Conservation (phyloP, 1,284 basidiomycete genomes). For the Cutaneotrichosporon cutaneum region DNA sequence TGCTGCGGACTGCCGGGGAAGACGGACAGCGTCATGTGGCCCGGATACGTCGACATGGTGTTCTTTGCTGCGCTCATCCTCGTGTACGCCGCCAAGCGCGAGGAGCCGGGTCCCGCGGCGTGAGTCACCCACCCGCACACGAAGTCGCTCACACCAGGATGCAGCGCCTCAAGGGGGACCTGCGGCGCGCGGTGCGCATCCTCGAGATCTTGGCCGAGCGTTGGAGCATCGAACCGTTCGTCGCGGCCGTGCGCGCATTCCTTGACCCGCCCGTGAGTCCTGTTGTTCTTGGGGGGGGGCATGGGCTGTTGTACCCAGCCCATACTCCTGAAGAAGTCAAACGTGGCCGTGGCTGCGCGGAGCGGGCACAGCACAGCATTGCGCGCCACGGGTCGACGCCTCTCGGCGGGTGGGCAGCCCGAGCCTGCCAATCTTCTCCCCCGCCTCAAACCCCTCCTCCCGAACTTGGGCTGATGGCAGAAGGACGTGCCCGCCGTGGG, state of each 20-base stretch:
- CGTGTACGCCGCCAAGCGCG: constrained; percentile 24
- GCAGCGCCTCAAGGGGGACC: constrained; percentile 4
- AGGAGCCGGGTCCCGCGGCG: neutral
- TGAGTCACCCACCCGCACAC: too few relatives aligned
- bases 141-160: neutral
- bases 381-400: too few relatives aligned
- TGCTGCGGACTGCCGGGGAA: neutral
- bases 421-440: too few relatives aligned
- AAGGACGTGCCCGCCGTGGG: neutral
- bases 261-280: constrained; percentile 2
- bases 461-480: neutral
- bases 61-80: constrained; percentile 30
- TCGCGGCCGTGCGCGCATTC: constrained; percentile 14
- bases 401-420: too few relatives aligned
- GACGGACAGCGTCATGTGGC: constrained; percentile 19
- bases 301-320: neutral
- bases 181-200: constrained; percentile 10
- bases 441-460: too few relatives aligned
- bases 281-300: neutral
- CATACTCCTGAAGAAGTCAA: too few relatives aligned
- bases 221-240: constrained; percentile 21
- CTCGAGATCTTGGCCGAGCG: constrained; percentile 8
- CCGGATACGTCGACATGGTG: constrained; percentile 33
- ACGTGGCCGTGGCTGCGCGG: too few relatives aligned
- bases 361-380: too few relatives aligned